Evolutionary conservation across 1,284 basidiomycete species (phyloP).

Genomic region (Neolentinus lepideus): DNA sequence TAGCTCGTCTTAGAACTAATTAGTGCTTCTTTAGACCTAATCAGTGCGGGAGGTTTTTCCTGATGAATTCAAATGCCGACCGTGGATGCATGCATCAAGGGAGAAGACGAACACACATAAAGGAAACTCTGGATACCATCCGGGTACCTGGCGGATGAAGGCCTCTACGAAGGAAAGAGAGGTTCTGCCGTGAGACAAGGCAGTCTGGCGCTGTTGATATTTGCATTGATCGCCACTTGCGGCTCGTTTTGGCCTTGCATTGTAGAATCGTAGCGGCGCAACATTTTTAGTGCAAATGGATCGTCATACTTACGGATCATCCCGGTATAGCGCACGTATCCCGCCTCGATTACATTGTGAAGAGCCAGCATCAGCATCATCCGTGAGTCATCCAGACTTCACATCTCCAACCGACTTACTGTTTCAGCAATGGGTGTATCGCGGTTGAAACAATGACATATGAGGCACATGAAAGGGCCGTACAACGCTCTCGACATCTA

Average conservation of each 20-base stretch:
- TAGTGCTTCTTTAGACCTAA: no score
- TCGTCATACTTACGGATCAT: constrained; percentile 24
- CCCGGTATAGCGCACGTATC: constrained; percentile 41
- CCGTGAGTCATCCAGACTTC: neutral
- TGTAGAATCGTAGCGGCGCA: neutral
- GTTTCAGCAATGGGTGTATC: constrained; percentile 38
- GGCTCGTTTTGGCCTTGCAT: neutral
- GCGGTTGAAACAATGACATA: constrained; percentile 34
- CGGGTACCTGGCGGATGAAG: neutral
- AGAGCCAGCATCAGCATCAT: constrained; percentile 32
- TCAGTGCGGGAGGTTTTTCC: no score
- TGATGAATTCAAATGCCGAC: no score
- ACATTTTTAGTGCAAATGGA: no score
- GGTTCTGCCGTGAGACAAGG: neutral
- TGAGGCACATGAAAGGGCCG: no score
- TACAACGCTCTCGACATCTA: no score
- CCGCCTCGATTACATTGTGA: constrained; percentile 38
- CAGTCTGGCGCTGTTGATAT: neutral
- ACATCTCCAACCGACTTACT: no score
- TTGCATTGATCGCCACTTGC: neutral
- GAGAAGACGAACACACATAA: no score
- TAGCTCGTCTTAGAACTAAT: no score
- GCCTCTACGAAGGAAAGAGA: neutral
- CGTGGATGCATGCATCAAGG: no score
- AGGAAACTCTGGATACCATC: neutral